These are phyloP conservation scores for Penicillium sp. DNA, from an alignment of 2,329 filamentous ascomycete species.

Conservation along the genomic window DNA sequence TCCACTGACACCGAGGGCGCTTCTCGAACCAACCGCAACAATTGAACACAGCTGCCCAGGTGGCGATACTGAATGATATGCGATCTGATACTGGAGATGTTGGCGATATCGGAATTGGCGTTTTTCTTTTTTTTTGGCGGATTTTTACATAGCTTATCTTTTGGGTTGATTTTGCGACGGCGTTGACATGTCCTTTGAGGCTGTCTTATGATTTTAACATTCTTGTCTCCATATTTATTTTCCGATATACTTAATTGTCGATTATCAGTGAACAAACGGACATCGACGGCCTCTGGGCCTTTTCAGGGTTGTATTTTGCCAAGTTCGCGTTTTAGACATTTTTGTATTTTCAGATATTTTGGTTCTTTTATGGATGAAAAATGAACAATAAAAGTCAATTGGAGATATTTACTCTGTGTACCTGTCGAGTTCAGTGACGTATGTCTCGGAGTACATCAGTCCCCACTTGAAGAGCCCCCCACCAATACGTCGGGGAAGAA, in stretches of 20 bases:
- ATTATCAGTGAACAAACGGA: not conserved
- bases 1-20: conserved; percentile 20
- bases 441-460: conserved; percentile 28
- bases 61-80: not conserved
- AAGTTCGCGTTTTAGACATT: not conserved
- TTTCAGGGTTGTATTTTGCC: not conserved
- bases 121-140: not conserved
- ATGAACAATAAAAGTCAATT: not conserved
- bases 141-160: conserved; percentile 1
- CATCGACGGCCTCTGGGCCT: not conserved
- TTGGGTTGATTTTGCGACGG: not conserved
- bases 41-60: conserved; percentile 5
- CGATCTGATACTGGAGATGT: not conserved
- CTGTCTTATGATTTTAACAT: not conserved
- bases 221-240: conserved; percentile 11
- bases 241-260: not conserved
- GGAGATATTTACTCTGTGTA: not conserved
- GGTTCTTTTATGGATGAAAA: not conserved
- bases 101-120: not conserved
- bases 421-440: conserved; percentile 19
- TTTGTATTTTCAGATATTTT: not conserved
- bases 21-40: conserved; percentile 15
- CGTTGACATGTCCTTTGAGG: not conserved
- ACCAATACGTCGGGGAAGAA: conserved; percentile 17
- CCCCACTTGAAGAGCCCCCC: conserved; percentile 28